Base-by-base conservation (phyloP, 306 rosid species). In the Medicago ruthenica region DNA sequence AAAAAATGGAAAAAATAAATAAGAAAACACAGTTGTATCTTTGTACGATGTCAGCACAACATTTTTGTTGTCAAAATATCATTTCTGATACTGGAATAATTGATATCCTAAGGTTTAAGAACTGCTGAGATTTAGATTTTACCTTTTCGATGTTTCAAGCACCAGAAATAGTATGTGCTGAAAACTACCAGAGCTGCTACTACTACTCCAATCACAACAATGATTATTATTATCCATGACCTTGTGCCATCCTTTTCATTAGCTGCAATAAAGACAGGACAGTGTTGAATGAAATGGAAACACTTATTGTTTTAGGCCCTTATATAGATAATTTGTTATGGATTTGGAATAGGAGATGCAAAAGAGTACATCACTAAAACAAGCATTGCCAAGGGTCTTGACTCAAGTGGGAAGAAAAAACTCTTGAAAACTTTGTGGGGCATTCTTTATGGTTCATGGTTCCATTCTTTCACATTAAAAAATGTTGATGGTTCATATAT, bases 141-240 rank as follows among this genome's bases (percentile, higher is more conserved):
- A 77, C 87, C 66, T 14, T 61, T 84, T 44, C 18, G 68, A n/a
- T 44, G 2, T 44, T 75, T 84, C 24, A 80, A 80, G 66, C 62
- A 61, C 77, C 84, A 67, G 62, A 83, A 79, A 69, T 80, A 76
- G 80, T 72, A 68, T 67, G 27, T 44, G 74, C 70, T 60, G 37
- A 67, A 58, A 76, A 62, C 74, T 39, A 80, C 34, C 16, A 80
- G n/a, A 60, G 70, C 51, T 34, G 39, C 18, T 1, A 16, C 67
- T 36, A 51, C 60, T 4, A 7, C 55, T 66, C 57, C 84, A 16
- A 24, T 54, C 21, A 76, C 44, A 15, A 10, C 77, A 34, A 22
- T 10, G 77, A 76, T 11, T 50, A 60, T 24, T 60, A 53, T 73
- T 53, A 61, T 66, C 74, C 47, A 13, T 31, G 66, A 67, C 45